Percentiles rank a stretch among this genome's conserved stretches.
phyloP scores from a whole-genome alignment of 2,329 filamentous ascomycete species.

The Ophiostoma piceae region DNA sequence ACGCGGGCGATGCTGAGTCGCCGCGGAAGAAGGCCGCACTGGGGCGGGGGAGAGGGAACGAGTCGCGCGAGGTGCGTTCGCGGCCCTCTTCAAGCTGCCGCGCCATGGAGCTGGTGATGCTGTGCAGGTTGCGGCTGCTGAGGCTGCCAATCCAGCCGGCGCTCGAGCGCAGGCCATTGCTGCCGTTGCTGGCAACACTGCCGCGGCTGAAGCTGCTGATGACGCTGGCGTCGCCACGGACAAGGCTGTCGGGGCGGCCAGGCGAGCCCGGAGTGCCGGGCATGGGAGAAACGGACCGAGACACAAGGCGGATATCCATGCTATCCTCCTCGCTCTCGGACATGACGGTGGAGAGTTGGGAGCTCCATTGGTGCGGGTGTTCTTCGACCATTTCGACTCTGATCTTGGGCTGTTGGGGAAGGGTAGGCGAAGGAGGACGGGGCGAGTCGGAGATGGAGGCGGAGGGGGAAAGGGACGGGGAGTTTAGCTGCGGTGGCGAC shows the following conservation, averaged over 20 bases:
- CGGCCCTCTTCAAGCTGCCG: conserved; percentile 40
- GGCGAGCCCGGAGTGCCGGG: conserved; percentile 31
- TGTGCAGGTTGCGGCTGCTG: conserved; percentile 51
- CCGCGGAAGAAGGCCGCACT: conserved; percentile 39
- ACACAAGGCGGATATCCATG: conserved; percentile 39
- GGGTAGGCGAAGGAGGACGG: conserved; percentile 18
- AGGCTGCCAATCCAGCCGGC: conserved; percentile 42
- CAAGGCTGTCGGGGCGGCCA: conserved; percentile 17
- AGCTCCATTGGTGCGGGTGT: conserved; percentile 56
- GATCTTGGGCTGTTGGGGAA: conserved; percentile 25
- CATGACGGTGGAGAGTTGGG: conserved; percentile 58
- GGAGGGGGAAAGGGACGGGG: conserved; percentile 21
- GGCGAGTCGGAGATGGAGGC: not conserved
- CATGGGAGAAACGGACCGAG: conserved; percentile 44
- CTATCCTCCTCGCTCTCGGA: conserved; percentile 56
- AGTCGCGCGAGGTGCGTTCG: conserved; percentile 30
- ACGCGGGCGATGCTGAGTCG: conserved; percentile 27
- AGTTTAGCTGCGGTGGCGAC: conserved; percentile 33
- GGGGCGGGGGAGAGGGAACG: conserved; percentile 35
- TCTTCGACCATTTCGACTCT: conserved; percentile 44
- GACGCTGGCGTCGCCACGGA: conserved; percentile 32
- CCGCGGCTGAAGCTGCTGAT: conserved; percentile 12
- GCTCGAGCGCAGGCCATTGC: conserved; percentile 41
- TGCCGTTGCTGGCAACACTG: not conserved
- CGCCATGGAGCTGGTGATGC: conserved; percentile 52